phyloP scores from a whole-genome alignment of 805 yeast species.

The Schizosaccharomyces osmophilus region DNA sequence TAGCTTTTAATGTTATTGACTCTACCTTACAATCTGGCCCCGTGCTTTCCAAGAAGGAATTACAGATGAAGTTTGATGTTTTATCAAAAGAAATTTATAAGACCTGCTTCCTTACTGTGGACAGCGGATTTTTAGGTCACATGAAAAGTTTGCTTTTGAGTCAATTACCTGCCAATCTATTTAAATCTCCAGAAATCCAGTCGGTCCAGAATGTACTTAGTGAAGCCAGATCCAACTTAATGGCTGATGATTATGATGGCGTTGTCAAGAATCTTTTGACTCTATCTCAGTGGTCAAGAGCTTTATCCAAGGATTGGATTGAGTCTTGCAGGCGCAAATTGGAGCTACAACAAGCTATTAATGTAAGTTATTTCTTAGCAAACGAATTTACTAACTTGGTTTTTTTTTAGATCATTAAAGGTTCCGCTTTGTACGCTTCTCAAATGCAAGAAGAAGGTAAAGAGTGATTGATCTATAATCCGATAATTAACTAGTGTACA shows the following conservation, averaged over 20 bases:
- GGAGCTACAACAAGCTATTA: slow-evolving; percentile 34
- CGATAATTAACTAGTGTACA: no score
- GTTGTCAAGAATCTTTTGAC: neutral
- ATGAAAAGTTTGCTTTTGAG: neutral
- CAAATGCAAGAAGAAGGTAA: neutral
- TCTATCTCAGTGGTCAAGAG: slow-evolving; percentile 42
- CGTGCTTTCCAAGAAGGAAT: neutral
- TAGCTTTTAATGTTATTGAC: neutral
- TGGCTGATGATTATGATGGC: neutral
- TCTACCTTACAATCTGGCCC: neutral
- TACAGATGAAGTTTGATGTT: neutral
- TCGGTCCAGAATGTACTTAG: neutral
- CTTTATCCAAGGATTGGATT: slow-evolving; percentile 79
- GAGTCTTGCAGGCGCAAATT: slow-evolving; percentile 67
- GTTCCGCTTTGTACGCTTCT: neutral
- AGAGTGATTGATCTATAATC: neutral
- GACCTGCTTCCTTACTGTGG: neutral
- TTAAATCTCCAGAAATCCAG: neutral
- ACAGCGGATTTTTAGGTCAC: neutral
- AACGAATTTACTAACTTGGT: neutral
- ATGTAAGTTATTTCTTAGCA: neutral
- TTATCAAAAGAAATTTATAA: neutral
- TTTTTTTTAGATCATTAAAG: neutral
- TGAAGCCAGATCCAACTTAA: neutral
- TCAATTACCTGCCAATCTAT: neutral